Percentiles rank a stretch among this genome's conserved stretches.
phyloP scores from a whole-genome alignment of 306 rosid species.

The Quercus agrifolia region DNA sequence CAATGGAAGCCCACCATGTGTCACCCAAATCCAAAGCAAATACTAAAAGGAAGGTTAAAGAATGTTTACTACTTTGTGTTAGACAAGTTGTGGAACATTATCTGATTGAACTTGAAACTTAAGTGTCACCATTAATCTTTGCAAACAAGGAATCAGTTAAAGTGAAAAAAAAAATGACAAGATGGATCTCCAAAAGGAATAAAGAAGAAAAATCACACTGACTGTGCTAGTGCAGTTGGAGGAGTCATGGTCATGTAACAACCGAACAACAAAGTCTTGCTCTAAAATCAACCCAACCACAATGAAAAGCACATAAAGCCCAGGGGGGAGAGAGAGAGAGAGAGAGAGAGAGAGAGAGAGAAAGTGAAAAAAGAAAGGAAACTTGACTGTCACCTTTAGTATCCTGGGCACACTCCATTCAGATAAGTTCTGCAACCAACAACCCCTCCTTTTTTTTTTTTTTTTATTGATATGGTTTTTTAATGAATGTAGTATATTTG shows the following conservation, averaged over 20 bases:
- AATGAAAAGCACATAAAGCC: background rate
- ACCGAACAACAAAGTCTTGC: conserved; percentile 18
- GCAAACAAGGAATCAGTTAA: conserved; percentile 28
- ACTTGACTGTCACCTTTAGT: conserved; percentile 8
- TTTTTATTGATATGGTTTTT: too few species aligned
- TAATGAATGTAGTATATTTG: too few species aligned
- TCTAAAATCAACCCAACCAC: background rate
- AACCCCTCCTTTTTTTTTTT: too few species aligned
- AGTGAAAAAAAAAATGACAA: conserved; percentile 11
- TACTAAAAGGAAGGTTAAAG: conserved; percentile 6
- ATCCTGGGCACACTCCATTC: background rate
- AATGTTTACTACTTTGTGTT: conserved; percentile 20
- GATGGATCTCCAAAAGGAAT: conserved; percentile 16
- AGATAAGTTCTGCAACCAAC: background rate
- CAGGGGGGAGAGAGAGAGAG: background rate
- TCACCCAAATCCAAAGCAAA: background rate
- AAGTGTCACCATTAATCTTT: conserved; percentile 21
- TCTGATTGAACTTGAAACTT: conserved; percentile 24
- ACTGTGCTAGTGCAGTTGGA: conserved; percentile 6
- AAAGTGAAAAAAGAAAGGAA: background rate
- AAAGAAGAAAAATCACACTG: background rate
- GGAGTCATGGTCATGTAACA: conserved; percentile 19
- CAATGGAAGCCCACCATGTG: background rate
- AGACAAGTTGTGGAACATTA: conserved; percentile 10
- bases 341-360: background rate